phyloP scores from a whole-genome alignment of 2,329 filamentous ascomycete genomes.

The Helotiales sp. region DNA sequence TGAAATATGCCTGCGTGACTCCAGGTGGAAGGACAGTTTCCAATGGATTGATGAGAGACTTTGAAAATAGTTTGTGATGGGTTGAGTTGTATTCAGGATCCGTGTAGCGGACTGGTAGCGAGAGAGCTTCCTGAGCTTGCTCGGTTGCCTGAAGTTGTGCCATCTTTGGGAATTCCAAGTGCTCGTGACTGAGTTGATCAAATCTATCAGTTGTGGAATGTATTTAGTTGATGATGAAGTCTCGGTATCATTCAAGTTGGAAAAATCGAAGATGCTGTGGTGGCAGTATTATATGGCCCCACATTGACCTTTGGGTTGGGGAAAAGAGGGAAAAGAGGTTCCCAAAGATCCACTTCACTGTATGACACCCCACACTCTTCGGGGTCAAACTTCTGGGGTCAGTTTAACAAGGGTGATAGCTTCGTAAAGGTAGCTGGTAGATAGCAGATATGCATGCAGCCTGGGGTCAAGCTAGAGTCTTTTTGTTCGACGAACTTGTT shows the following conservation, averaged over 20 bases:
- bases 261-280: background rate
- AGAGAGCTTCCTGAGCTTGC: background rate
- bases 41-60: background rate
- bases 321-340: no score
- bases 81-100: background rate
- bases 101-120: background rate
- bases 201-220: background rate
- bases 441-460: no score
- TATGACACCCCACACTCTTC: background rate
- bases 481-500: no score
- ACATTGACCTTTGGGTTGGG: background rate
- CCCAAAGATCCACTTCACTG: background rate
- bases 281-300: background rate
- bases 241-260: background rate
- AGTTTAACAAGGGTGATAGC: background rate
- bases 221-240: background rate
- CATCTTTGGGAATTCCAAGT: background rate
- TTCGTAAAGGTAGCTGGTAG: no score
- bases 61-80: background rate
- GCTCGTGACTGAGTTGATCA: no score
- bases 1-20: background rate
- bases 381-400: background rate
- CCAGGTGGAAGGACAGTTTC: background rate
- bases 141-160: background rate
- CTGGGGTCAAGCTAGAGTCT: no score